Conservation (phyloP, 129 eudicot genomes). For the Kitagawia praeruptora region DNA sequence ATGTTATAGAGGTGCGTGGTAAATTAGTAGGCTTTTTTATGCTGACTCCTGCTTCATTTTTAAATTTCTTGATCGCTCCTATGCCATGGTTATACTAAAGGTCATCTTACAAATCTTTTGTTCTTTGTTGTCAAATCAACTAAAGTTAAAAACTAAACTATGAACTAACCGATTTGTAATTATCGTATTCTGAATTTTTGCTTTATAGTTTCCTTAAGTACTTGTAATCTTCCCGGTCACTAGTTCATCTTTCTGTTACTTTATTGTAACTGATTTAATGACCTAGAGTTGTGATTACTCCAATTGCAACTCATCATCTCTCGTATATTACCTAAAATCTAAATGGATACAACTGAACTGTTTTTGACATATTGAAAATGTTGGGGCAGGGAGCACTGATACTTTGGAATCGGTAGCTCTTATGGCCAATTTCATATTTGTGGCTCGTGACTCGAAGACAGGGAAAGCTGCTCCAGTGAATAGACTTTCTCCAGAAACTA, state of each 20-base stretch:
- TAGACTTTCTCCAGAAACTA: slow-evolving; percentile 79
- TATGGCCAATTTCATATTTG: slow-evolving; percentile 87
- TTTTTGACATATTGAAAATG: slow-evolving; percentile 10
- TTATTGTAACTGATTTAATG: neutral
- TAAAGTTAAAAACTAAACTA: neutral
- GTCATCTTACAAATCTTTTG: neutral
- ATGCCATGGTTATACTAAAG: neutral
- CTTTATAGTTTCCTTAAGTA: neutral
- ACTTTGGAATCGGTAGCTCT: slow-evolving; percentile 58
- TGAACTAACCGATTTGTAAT: neutral
- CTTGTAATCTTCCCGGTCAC: neutral
- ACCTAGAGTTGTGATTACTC: neutral
- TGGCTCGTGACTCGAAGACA: slow-evolving; percentile 94
- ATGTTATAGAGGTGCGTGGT: neutral
- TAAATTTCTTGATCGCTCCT: neutral
- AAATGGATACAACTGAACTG: neutral
- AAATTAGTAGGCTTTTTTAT: neutral
- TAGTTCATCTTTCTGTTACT: neutral
- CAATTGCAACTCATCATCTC: neutral
- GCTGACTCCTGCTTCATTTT: neutral
- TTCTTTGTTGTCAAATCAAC: neutral
- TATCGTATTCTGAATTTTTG: neutral
- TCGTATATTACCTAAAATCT: neutral
- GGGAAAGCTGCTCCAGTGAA: slow-evolving; percentile 92
- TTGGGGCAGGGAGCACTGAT: slow-evolving; percentile 35